Evolutionary conservation across 306 rosid genomes (phyloP).

Genomic region (Astragalus membranaceus): DNA sequence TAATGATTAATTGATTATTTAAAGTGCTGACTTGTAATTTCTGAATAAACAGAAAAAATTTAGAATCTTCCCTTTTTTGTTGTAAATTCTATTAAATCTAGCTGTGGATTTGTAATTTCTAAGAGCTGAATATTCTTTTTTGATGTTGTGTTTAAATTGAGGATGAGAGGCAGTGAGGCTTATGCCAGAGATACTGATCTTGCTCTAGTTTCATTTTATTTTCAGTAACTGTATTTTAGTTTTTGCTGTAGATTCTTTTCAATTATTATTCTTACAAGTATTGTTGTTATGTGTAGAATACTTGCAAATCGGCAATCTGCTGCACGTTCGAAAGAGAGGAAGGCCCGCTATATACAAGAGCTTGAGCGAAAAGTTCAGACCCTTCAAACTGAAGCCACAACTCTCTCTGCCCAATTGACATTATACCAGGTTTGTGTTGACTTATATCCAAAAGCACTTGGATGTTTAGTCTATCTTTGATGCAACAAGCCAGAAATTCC

Average conservation of each 20-base stretch:
- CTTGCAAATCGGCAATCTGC: slow-evolving; percentile 98
- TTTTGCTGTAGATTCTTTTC: not conserved
- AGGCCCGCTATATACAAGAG: slow-evolving; percentile 91
- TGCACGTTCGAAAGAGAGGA: slow-evolving; percentile 98
- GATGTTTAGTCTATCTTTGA: not conserved
- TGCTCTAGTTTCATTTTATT: not conserved
- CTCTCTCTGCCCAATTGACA: slow-evolving; percentile 96
- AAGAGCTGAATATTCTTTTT: not conserved
- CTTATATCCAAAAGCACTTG: not conserved
- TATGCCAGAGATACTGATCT: not conserved
- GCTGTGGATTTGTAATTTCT: not conserved
- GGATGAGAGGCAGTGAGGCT: not conserved
- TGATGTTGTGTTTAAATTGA: not conserved
- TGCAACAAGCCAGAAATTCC: not conserved
- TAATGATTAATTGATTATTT: not conserved
- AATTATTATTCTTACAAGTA: slow-evolving; percentile 4
- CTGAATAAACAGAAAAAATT: not conserved
- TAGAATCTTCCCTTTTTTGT: not conserved
- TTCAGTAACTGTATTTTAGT: not conserved
- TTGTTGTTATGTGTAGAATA: slow-evolving; percentile 48
- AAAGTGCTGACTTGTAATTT: not conserved
- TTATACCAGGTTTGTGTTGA: slow-evolving; percentile 73
- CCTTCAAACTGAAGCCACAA: slow-evolving; percentile 98
- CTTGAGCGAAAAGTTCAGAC: slow-evolving; percentile 98
- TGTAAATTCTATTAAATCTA: not conserved